These are phyloP conservation scores for Tubosaeta sp. DNA, from an alignment of 768 basidiomycete genomes.

Conservation along the genomic window DNA sequence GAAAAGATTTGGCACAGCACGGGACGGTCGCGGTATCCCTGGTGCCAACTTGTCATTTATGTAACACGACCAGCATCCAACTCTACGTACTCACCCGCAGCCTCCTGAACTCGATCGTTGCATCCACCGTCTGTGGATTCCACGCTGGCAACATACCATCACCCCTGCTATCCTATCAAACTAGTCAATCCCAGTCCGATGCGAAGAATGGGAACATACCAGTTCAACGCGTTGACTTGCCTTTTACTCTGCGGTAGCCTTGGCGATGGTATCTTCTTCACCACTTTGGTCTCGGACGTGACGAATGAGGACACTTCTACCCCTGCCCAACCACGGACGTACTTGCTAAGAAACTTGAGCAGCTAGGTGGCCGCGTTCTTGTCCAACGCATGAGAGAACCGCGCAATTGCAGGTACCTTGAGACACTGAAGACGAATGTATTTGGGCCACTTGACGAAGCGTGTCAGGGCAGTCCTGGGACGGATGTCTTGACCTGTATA, in stretches of 20 bases:
- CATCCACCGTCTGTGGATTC: slow-evolving; percentile 49
- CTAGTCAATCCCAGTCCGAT: neutral
- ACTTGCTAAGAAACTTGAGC: slow-evolving; percentile 97
- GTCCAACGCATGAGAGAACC: slow-evolving; percentile 96
- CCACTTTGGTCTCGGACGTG: slow-evolving; percentile 76
- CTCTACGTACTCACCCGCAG: slow-evolving; percentile 53
- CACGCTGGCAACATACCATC: slow-evolving; percentile 47
- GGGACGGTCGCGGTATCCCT: no score
- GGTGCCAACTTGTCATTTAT: no score
- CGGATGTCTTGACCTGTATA: slow-evolving; percentile 85
- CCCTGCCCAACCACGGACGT: slow-evolving; percentile 5
- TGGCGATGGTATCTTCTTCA: slow-evolving; percentile 90
- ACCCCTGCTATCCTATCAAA: slow-evolving; percentile 33
- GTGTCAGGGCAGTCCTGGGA: slow-evolving; percentile 84
- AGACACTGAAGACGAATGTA: slow-evolving; percentile 96
- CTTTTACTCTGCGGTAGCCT: slow-evolving; percentile 78
- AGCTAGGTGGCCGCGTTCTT: slow-evolving; percentile 98
- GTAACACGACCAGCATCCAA: no score
- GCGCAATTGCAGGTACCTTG: slow-evolving; percentile 97
- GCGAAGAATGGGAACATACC: slow-evolving; percentile 30
- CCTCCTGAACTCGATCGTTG: slow-evolving; percentile 63
- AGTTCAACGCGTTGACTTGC: slow-evolving; percentile 73
- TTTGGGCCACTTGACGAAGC: slow-evolving; percentile 99
- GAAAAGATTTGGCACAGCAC: no score
- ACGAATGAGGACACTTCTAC: neutral